Conservation (phyloP, 1,284 basidiomycete genomes). For the Flammula alnicola region DNA sequence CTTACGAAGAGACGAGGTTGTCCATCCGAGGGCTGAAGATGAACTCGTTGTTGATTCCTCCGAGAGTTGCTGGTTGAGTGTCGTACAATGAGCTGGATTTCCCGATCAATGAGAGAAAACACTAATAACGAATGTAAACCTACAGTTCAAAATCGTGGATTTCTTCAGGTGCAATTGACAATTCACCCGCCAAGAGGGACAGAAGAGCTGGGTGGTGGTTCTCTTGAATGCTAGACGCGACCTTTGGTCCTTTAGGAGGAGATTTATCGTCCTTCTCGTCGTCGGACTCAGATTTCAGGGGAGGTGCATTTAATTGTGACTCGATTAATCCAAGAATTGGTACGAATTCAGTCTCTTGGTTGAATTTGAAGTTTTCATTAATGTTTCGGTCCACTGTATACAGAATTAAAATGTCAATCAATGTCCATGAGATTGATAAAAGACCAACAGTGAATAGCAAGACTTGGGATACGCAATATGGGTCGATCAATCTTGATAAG, state of each 20-base stretch:
- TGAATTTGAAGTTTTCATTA: constrained; percentile 84
- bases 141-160: constrained; percentile 98
- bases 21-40: constrained; percentile 93
- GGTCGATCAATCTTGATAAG: constrained; percentile 89
- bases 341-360: constrained; percentile 86
- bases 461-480: constrained; percentile 83
- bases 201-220: constrained; percentile 90
- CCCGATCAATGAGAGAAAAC: constrained; percentile 2
- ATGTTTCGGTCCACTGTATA: constrained; percentile 78
- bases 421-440: neutral
- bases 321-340: constrained; percentile 82
- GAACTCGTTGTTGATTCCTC: constrained; percentile 92
- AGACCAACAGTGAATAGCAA: constrained; percentile 77
- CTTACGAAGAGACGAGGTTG: constrained; percentile 91
- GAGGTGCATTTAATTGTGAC: constrained; percentile 60
- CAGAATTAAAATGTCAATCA: neutral
- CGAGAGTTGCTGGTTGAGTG: constrained; percentile 85
- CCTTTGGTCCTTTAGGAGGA: constrained; percentile 27
- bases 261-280: constrained; percentile 27
- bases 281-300: constrained; percentile 25
- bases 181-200: constrained; percentile 77
- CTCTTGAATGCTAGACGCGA: constrained; percentile 63
- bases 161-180: constrained; percentile 78
- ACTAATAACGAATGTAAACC: constrained; percentile 26
- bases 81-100: constrained; percentile 77